These are phyloP conservation scores for Suillus decipiens DNA, from an alignment of 768 basidiomycete species.

Conservation along the genomic window DNA sequence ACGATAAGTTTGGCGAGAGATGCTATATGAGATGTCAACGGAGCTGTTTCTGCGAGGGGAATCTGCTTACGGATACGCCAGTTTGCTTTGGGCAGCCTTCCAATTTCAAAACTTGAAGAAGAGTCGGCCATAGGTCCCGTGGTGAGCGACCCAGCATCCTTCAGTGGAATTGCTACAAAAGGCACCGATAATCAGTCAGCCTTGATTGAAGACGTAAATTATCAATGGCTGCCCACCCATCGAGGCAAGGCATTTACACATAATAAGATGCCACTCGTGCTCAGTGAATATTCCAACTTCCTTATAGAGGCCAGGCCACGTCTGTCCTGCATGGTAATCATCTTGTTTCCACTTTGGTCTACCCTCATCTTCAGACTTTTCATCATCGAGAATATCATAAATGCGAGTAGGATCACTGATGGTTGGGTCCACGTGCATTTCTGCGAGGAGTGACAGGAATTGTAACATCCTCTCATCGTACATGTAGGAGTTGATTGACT, in stretches of 20 bases:
- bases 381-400: slow-evolving; percentile 63
- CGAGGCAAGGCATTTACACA: slow-evolving; percentile 85
- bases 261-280: slow-evolving; percentile 80
- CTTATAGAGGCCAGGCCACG: slow-evolving; percentile 54
- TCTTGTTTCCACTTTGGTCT: slow-evolving; percentile 56
- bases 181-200: slow-evolving; percentile 8
- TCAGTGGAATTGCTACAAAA: slow-evolving; percentile 65
- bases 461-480: slow-evolving; percentile 90
- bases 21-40: slow-evolving; percentile 39
- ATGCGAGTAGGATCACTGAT: slow-evolving; percentile 74
- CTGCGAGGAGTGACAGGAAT: slow-evolving; percentile 74
- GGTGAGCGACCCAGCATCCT: slow-evolving; percentile 71
- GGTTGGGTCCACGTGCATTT: slow-evolving; percentile 73
- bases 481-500: slow-evolving; percentile 84
- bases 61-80: slow-evolving; percentile 69
- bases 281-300: slow-evolving; percentile 82
- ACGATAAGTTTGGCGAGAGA: slow-evolving; percentile 85
- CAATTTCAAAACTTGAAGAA: slow-evolving; percentile 51
- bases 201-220: slow-evolving; percentile 6
- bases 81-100: slow-evolving; percentile 66
- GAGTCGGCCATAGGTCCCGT: slow-evolving; percentile 77
- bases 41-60: background rate
- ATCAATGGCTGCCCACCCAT: slow-evolving; percentile 56
- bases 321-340: slow-evolving; percentile 38
- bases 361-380: slow-evolving; percentile 59